Evolutionary conservation across 768 basidiomycete species (phyloP).

Genomic region (Tylopilus subfusipes): DNA sequence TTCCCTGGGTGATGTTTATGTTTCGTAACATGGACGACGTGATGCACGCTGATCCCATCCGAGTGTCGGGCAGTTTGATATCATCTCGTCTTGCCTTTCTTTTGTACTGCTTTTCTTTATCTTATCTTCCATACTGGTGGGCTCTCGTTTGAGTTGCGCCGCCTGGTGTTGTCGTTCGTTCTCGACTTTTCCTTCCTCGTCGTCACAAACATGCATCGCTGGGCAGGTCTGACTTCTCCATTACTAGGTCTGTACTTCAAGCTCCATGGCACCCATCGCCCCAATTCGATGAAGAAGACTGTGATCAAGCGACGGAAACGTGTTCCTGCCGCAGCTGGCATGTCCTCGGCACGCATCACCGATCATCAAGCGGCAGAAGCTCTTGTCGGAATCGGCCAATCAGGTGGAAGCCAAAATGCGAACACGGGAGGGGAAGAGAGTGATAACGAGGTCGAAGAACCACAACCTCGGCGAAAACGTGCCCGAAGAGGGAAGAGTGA

Average conservation of each 20-base stretch:
- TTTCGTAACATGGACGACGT: slow-evolving; percentile 22
- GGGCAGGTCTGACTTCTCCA: slow-evolving; percentile 8
- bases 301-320: slow-evolving; percentile 98
- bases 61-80: slow-evolving; percentile 7
- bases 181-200: neutral
- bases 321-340: slow-evolving; percentile 76
- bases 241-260: slow-evolving; percentile 92
- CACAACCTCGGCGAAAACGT: slow-evolving; percentile 59
- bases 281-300: slow-evolving; percentile 98
- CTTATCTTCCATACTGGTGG: slow-evolving; percentile 23
- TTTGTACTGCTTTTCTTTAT: slow-evolving; percentile 16
- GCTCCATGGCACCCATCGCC: slow-evolving; percentile 93
- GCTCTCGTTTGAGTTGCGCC: neutral
- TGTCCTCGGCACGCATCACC: slow-evolving; percentile 52
- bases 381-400: slow-evolving; percentile 76
- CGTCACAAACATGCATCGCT: neutral
- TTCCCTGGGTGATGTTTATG: slow-evolving; percentile 2
- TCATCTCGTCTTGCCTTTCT: slow-evolving; percentile 22
- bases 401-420: slow-evolving; percentile 33
- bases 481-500: slow-evolving; percentile 39
- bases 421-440: slow-evolving; percentile 41
- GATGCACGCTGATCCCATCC: slow-evolving; percentile 22
- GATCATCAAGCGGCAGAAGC: slow-evolving; percentile 90
- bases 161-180: neutral
- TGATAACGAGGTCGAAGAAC: slow-evolving; percentile 39